These are phyloP conservation scores for Trametes gibbosa DNA, from an alignment of 768 basidiomycete genomes.

Conservation along the genomic window DNA sequence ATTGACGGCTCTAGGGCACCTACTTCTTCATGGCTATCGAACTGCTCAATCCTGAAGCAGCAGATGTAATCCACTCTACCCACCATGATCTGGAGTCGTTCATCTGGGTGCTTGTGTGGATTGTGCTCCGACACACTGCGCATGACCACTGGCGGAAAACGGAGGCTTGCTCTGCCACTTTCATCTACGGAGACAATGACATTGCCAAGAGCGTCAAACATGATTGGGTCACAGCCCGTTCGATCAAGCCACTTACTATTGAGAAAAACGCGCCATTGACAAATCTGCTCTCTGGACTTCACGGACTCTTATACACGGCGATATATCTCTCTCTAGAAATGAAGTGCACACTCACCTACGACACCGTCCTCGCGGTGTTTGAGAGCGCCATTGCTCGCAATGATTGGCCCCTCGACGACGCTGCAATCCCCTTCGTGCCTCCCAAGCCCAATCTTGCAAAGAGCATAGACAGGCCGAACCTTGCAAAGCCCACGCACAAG, in stretches of 20 bases:
- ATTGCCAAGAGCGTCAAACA: background rate
- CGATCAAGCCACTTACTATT: background rate
- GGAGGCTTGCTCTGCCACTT: background rate
- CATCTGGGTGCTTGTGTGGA: conserved; percentile 16
- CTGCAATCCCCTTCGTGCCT: background rate
- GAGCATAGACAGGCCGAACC: no score
- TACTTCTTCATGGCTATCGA: conserved; percentile 7
- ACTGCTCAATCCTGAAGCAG: background rate
- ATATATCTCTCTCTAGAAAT: background rate
- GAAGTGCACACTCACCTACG: background rate
- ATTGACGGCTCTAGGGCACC: background rate
- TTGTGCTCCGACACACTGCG: conserved; percentile 4
- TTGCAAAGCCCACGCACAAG: no score
- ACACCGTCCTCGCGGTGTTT: background rate
- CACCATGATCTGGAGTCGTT: conserved; percentile 16
- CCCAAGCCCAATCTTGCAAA: background rate
- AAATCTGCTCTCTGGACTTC: background rate
- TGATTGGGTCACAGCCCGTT: background rate
- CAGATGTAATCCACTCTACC: background rate
- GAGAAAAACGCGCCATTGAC: background rate
- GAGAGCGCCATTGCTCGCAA: background rate
- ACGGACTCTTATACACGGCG: background rate
- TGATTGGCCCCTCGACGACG: conserved; percentile 8
- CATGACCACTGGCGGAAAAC: background rate
- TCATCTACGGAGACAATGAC: background rate